Evolutionary conservation across 495 filamentous ascomycete species (phyloP), one percentile per base, ranked within the genome.

Genomic region (Neurospora sp.): DNA sequence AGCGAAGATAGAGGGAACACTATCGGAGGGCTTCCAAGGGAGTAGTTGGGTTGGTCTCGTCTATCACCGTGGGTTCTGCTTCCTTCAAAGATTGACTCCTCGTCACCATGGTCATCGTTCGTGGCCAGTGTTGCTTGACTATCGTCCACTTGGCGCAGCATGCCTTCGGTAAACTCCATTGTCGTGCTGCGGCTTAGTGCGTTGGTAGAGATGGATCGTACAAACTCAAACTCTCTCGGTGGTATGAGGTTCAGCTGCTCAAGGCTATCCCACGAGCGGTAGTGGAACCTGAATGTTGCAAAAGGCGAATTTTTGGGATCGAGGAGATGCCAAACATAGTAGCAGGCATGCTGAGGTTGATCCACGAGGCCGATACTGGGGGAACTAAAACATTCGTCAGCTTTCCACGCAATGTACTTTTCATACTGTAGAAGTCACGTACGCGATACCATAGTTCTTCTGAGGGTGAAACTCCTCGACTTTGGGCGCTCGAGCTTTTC

Each of bases 371-470:
- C 85, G 11, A 80, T 80, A 70, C 82, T 86, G 3, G 84, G 80
- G 37, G 82, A 77, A 9, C 84, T 86, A 71, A 9, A 12, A 27
- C 37, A 37, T 60, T n/a, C 8, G 70, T 79, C 42, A 80, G 74
- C 42, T 31, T 72, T 54, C 46, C 20, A 23, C 20, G 2, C 39
- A 12, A 35, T 35, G 8, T 3, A 9, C 2, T 41, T 39, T 14
- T 7, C 31, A 27, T 6, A 20, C 10, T 2, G 49, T 27, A 60
- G n/a, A 7, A 71, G 10, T 11, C 16, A 77, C 86, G 77, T 80
- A 87, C 86, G 76, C 76, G 72, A 88, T 84, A 7, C 86, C 85
- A 76, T 83, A 85, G 18, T 80, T 82, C n/a, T 83, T 79, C 41
- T 81, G 81, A 42, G 77, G 74, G 20, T 79, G 79, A 74, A 82